Base-by-base conservation (phyloP, 768 basidiomycete genomes). In the Xanthoconium purpureum region DNA sequence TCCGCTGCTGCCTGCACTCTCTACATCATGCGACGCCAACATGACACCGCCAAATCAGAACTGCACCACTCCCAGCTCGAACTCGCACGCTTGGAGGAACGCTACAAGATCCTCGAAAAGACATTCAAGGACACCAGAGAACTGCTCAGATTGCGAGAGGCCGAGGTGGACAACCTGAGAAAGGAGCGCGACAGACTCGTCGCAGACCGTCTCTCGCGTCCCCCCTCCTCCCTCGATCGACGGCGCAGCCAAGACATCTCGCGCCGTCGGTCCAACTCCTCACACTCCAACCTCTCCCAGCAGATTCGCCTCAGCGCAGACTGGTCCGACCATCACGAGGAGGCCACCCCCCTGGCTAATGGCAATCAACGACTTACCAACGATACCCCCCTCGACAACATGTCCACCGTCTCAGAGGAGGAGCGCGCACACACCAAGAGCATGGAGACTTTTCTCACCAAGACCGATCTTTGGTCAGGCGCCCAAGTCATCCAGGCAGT, bases 401-500 rank as follows among this genome's bases (percentile, higher is more conserved):
- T 71, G 44, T 69, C 70, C 46, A 72, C 71, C 53, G 47, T 71
- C 49, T 72, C 72, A 0, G 71, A 83, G 32, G 86, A 89, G 70
- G 80, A 82, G 42, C 76, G 75, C 12, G 86, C 84, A 13, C 81
- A 84, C 35, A 60, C 74, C 39, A 82, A 80, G 55, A 81, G 83
- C 64, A 70, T 76, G 53, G 89, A 90, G 66, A 75, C 78, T 20
- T 90, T 85, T 70, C 78, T 90, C 73, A 88, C 87, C 15, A 85
- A 88, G 57, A 84, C 82, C 33, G 89, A 91, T 69, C 64, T 70
- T 32, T 88, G 84, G 86, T 88, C 88, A 2, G 89, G 89, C 13
- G 84, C 87, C 1, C 87, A 89, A 66, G 79, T 91, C 67, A 80
- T 91, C 47, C 88, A 91, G 66, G 84, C 87, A 3, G 83, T 91